These are phyloP conservation scores for Candida fluviatilis DNA, from an alignment of 805 yeast genomes.

Conservation along the genomic window DNA sequence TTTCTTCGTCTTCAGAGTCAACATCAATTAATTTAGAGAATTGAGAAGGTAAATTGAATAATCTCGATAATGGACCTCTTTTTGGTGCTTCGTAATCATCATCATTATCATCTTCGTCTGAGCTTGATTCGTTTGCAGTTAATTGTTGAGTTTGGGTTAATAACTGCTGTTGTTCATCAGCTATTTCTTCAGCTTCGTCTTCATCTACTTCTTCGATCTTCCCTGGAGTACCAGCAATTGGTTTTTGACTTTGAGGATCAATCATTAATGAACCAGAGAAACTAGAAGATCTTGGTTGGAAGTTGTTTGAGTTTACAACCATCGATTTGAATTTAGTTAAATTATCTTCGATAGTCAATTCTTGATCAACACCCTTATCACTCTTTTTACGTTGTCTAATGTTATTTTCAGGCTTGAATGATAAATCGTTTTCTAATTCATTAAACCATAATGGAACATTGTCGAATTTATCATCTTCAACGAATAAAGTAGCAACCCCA, in stretches of 20 bases:
- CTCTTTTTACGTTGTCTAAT: not conserved
- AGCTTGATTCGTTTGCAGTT: constrained; percentile 19
- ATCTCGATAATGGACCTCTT: constrained; percentile 12
- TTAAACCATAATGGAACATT: constrained; percentile 93
- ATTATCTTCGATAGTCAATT: constrained; percentile 34
- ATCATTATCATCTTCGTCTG: constrained; percentile 29
- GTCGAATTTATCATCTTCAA: constrained; percentile 88
- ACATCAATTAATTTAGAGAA: constrained; percentile 48
- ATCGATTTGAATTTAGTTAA: constrained; percentile 38
- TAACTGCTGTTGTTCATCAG: constrained; percentile 6
- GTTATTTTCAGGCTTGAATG: constrained; percentile 3
- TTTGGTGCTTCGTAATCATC: constrained; percentile 13
- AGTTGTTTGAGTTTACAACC: constrained; percentile 26
- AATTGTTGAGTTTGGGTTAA: constrained; percentile 3
- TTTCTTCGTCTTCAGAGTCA: constrained; percentile 81
- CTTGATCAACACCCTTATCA: constrained; percentile 42
- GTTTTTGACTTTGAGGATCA: constrained; percentile 8
- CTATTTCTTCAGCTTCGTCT: constrained; percentile 7
- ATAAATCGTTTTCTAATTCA: constrained; percentile 62
- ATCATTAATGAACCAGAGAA: constrained; percentile 31
- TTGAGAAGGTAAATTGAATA: constrained; percentile 23
- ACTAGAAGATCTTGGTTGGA: constrained; percentile 36
- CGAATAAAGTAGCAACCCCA: constrained; percentile 82
- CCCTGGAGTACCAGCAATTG: constrained; percentile 51
- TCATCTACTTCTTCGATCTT: constrained; percentile 44